Evolutionary conservation across 164 flowering plant genomes (phyloP).

Genomic region (Stephania cephalantha): DNA sequence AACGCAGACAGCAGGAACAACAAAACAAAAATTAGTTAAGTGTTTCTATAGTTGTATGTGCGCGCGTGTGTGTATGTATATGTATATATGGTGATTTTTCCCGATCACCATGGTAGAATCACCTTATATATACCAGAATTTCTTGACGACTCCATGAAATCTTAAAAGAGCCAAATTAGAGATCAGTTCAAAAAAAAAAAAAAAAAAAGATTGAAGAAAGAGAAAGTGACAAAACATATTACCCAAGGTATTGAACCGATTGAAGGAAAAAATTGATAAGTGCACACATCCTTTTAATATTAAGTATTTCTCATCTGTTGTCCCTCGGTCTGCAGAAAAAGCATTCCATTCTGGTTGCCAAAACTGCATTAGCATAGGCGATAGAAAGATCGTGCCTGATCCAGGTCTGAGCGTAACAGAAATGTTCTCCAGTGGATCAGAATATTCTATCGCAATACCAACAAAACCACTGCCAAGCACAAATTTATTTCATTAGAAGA

Average conservation of each 20-base stretch:
- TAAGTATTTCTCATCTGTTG: slow-evolving; percentile 32
- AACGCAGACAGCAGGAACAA: too few relatives aligned
- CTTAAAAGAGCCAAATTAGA: neutral
- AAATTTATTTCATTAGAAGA: neutral
- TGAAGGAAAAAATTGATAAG: slow-evolving; percentile 65
- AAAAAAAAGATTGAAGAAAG: neutral
- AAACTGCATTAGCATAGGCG: slow-evolving; percentile 65
- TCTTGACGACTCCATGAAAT: neutral
- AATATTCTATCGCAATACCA: slow-evolving; percentile 65
- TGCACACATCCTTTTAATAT: slow-evolving; percentile 58
- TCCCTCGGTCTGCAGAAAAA: slow-evolving; percentile 32
- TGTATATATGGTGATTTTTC: too few relatives aligned
- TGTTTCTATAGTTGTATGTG: too few relatives aligned
- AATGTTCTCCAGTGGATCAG: slow-evolving; percentile 68
- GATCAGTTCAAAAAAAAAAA: neutral
- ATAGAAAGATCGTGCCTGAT: slow-evolving; percentile 52
- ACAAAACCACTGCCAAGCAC: slow-evolving; percentile 61
- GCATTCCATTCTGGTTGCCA: slow-evolving; percentile 48
- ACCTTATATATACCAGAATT: too few relatives aligned
- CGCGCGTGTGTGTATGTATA: too few relatives aligned
- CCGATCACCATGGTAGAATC: too few relatives aligned
- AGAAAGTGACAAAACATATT: slow-evolving; percentile 13
- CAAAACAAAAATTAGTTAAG: too few relatives aligned
- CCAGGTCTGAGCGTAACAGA: slow-evolving; percentile 54
- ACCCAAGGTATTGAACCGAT: slow-evolving; percentile 89